Conservation (phyloP, 176 grass and related monocot species). For the Lolium rigidum region DNA sequence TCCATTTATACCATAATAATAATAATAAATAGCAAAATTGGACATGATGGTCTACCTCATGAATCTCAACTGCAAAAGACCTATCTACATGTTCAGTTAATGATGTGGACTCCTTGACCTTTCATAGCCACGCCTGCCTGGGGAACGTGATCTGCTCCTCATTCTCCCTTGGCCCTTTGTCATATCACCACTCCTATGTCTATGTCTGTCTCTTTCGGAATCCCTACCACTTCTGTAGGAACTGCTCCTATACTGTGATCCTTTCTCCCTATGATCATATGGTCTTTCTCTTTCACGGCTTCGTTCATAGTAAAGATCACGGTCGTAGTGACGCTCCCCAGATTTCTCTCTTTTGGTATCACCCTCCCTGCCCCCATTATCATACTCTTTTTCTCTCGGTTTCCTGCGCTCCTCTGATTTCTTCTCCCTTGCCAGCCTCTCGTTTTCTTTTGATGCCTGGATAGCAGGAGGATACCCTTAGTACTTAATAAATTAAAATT, state of each 20-base stretch:
- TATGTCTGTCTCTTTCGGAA: constrained; percentile 61
- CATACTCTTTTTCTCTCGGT: constrained; percentile 62
- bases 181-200: constrained; percentile 61
- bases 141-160: constrained; percentile 83
- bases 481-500: constrained; percentile 35
- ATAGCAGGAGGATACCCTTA: constrained; percentile 35
- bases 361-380: constrained; percentile 43
- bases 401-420: constrained; percentile 66
- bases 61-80: constrained; percentile 61
- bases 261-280: constrained; percentile 60
- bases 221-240: constrained; percentile 77
- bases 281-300: constrained; percentile 67
- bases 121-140: constrained; percentile 64
- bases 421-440: constrained; percentile 73
- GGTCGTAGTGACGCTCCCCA: constrained; percentile 57
- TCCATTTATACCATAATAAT: constrained; percentile 47
- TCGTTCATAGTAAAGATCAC: constrained; percentile 52
- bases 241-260: constrained; percentile 54
- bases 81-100: constrained; percentile 66
- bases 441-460: constrained; percentile 71
- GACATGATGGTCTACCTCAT: constrained; percentile 86
- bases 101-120: constrained; percentile 67
- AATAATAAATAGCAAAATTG: constrained; percentile 51
- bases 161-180: constrained; percentile 44
- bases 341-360: constrained; percentile 55